Evolutionary conservation across 306 rosid species (phyloP), one percentile per base, ranked within the genome.

Genomic region (Glycyrrhiza uralensis): DNA sequence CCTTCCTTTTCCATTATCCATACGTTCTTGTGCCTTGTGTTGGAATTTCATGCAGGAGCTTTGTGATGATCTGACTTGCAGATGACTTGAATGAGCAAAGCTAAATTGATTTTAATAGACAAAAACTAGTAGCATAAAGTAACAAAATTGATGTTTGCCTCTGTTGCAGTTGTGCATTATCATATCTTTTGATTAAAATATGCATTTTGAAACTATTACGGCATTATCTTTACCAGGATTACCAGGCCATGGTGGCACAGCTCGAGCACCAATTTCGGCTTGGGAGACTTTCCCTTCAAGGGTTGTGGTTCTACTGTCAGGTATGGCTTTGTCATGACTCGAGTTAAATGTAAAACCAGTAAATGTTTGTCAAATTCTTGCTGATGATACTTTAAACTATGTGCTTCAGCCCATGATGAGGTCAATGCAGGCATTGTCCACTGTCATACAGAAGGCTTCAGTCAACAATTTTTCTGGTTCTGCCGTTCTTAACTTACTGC

Each of bases 291-390:
- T 91, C 98, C 62, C 87, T 91, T 58, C 98, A 93, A 80, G 98
- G 98, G 72, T 83, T 93, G 87, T 93, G 98, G 98, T 91, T 91
- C 84, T 93, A 91, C 77, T 93, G 98, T 79, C 98, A 93, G 92
- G 98, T 90, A 28, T 69, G 66, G 82, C 64, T 74, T 72, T 73
- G 65, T 76, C 61, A 66, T 22, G 22, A 49, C 61, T 59, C 20
- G 60, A 67, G 75, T 69, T 64, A 11, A 61, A 63, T 28, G 46
- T 4, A 38, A 62, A n/a, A 62, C 13, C 50, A 12, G 49, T 62
- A 70, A 64, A 14, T 62, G 26, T 62, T 76, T 71, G 49, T 70
- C 38, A 30, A n/a, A 28, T 72, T 15, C 17, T 77, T 82, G 62
- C 76, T 82, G 24, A 74, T 61, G 23, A 18, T 2, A 33, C 63